phyloP scores from a whole-genome alignment of 805 yeast genomes.

The Wickerhamomyces bovis region DNA sequence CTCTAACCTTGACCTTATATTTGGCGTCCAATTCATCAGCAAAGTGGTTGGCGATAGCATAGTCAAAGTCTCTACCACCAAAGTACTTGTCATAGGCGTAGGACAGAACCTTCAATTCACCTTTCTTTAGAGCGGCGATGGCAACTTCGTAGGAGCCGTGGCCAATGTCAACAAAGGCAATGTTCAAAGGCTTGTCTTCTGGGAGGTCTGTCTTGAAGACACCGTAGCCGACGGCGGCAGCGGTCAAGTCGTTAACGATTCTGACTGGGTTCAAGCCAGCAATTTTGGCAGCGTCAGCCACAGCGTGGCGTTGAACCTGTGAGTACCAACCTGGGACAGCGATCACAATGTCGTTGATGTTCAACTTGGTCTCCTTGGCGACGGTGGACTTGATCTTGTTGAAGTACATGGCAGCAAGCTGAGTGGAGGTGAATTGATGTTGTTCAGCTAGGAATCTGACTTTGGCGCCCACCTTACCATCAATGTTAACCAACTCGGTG shows the following conservation, averaged over 20 bases:
- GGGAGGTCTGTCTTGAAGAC: constrained; percentile 96
- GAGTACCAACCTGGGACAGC: constrained; percentile 98
- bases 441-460: constrained; percentile 80
- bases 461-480: constrained; percentile 77
- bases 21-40: constrained; percentile 88
- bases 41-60: constrained; percentile 89
- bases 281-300: constrained; percentile 89
- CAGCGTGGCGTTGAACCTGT: constrained; percentile 94
- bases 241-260: constrained; percentile 94
- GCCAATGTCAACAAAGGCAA: constrained; percentile 95
- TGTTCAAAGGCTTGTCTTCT: constrained; percentile 83
- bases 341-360: constrained; percentile 80
- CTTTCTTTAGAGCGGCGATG: constrained; percentile 85
- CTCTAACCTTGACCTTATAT: constrained; percentile 87
- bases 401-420: constrained; percentile 91
- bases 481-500: constrained; percentile 62
- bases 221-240: constrained; percentile 99
- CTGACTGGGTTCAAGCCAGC: constrained; percentile 98
- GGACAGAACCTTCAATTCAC: constrained; percentile 90
- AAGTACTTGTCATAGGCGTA: constrained; percentile 92
- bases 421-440: constrained; percentile 77
- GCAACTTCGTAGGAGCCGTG: constrained; percentile 92
- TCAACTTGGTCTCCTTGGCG: constrained; percentile 68
- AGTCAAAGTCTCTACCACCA: constrained; percentile 97
- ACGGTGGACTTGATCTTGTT: constrained; percentile 83